A percentile compares a stretch with the other conserved stretches of the same genome.
Conservation (phyloP, 768 basidiomycete species). For the Favolaschia claudopus region DNA sequence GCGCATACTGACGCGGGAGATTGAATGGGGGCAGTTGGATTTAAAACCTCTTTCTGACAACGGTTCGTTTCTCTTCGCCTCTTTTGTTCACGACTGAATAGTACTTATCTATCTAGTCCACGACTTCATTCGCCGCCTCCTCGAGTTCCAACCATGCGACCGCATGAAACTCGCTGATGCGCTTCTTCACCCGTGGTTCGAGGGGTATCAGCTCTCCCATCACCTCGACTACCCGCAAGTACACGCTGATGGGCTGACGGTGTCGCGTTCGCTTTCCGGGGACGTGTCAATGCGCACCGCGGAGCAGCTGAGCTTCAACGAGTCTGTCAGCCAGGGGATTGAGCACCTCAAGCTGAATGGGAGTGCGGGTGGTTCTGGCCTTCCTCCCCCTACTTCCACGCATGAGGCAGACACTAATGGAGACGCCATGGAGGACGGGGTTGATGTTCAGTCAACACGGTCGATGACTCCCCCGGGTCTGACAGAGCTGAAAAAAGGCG, state of each 20-base stretch:
- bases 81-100: constrained; percentile 7
- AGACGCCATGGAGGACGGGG: not conserved
- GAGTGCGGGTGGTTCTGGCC: no score
- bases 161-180: constrained; percentile 81
- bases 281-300: constrained; percentile 21
- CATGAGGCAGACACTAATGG: not conserved
- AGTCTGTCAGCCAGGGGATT: constrained; percentile 31
- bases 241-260: constrained; percentile 30
- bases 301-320: constrained; percentile 27
- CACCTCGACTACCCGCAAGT: constrained; percentile 17
- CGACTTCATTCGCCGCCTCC: constrained; percentile 72
- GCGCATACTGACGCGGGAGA: constrained; percentile 62
- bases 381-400: not conserved
- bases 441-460: not conserved
- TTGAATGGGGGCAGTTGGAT: constrained; percentile 66
- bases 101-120: constrained; percentile 47
- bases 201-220: constrained; percentile 11
- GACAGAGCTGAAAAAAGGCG: constrained; percentile 32
- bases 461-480: constrained; percentile 28
- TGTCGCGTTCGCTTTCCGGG: constrained; percentile 28
- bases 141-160: constrained; percentile 65
- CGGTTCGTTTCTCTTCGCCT: no score
- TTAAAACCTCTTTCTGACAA: no score
- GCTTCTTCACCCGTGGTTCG: constrained; percentile 81
- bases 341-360: constrained; percentile 18